These are phyloP conservation scores for Melanopsichium pennsylvanicum DNA, from an alignment of 1,284 basidiomycete genomes.

Conservation along the genomic window DNA sequence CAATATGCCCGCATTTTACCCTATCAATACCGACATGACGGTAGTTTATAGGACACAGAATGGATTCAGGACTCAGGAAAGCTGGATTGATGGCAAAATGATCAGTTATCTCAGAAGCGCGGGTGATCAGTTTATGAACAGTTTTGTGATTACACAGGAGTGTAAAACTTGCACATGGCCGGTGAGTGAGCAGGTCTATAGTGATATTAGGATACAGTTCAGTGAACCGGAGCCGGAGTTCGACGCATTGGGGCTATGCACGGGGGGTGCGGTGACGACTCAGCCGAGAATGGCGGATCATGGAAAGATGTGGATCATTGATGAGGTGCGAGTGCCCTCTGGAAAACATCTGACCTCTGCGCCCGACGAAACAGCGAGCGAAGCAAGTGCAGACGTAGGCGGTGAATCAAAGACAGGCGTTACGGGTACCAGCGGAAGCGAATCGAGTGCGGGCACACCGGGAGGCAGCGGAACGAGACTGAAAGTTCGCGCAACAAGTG, in stretches of 20 bases:
- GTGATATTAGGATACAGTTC: constrained; percentile 29
- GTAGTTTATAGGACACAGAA: constrained; percentile 34
- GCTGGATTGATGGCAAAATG: constrained; percentile 39
- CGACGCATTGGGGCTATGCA: constrained; percentile 23
- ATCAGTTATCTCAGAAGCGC: constrained; percentile 28
- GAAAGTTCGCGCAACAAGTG: no score
- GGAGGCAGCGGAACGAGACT: no score
- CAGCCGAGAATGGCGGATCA: constrained; percentile 10
- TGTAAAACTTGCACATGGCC: constrained; percentile 38
- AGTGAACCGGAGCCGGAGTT: constrained; percentile 19
- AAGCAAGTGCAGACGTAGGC: no score
- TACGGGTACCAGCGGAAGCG: no score
- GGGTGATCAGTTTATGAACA: constrained; percentile 44
- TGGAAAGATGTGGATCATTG: constrained; percentile 28
- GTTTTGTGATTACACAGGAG: constrained; percentile 46
- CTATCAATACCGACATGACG: constrained; percentile 15
- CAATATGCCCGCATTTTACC: constrained; percentile 39
- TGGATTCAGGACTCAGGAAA: constrained; percentile 37
- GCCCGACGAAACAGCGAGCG: background rate
- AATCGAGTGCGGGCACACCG: no score
- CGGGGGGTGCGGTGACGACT: constrained; percentile 22
- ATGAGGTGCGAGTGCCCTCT: constrained; percentile 31
- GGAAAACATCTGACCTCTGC: constrained; percentile 14
- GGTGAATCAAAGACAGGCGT: no score
- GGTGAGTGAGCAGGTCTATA: constrained; percentile 28